These are phyloP conservation scores for Mucor plumbeus DNA, from an alignment of 371 early-diverging fungal species.

Conservation along the genomic window DNA sequence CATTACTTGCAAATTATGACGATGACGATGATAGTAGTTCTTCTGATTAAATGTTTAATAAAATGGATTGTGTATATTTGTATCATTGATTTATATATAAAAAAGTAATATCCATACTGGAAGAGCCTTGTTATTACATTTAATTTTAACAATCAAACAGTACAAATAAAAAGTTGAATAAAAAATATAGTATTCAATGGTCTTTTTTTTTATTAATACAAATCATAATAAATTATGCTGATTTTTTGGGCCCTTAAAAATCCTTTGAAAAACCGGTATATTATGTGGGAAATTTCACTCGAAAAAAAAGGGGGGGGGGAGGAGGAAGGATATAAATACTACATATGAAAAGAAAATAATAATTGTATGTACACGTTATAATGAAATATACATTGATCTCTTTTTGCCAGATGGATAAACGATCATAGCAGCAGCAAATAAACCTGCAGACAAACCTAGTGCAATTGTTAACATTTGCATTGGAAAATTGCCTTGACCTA, in stretches of 20 bases:
- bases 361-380: conserved; percentile 19
- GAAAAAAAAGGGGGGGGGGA: too few species aligned
- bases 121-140: too few species aligned
- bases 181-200: too few species aligned
- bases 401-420: conserved; percentile 51
- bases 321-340: not conserved
- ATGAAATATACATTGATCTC: conserved; percentile 42
- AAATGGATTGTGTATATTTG: not conserved
- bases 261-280: too few species aligned
- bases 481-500: conserved; percentile 35
- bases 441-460: conserved; percentile 48
- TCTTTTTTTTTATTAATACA: too few species aligned
- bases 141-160: too few species aligned
- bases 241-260: too few species aligned
- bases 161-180: too few species aligned
- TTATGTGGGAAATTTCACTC: too few species aligned
- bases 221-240: too few species aligned
- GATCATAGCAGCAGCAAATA: conserved; percentile 53
- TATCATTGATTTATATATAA: not conserved
- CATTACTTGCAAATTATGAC: conserved; percentile 41
- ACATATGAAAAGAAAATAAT: not conserved
- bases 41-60: conserved; percentile 8
- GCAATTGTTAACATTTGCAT: conserved; percentile 47
- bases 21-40: conserved; percentile 18
- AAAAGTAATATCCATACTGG: not conserved